phyloP scores from a whole-genome alignment of 768 basidiomycete species.

The Epithele typhae region DNA sequence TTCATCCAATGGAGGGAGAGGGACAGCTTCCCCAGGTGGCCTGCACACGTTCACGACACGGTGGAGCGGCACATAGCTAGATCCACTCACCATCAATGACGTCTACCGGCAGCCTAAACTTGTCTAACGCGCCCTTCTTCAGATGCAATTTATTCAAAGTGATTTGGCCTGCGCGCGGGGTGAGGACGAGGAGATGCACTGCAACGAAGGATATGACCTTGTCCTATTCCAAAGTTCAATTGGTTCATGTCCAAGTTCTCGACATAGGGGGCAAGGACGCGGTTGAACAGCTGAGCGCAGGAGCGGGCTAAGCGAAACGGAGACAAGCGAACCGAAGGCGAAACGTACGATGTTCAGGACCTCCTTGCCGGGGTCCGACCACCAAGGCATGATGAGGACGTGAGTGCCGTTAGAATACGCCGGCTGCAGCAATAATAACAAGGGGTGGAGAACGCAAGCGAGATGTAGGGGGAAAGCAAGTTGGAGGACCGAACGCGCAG shows the following conservation, averaged over 20 bases:
- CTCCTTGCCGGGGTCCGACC: slow-evolving; percentile 84
- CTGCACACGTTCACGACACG: slow-evolving; percentile 31
- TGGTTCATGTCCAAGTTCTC: slow-evolving; percentile 94
- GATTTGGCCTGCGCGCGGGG: slow-evolving; percentile 57
- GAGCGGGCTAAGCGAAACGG: not conserved
- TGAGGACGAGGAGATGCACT: not conserved
- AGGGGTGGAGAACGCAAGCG: not conserved
- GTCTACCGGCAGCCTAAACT: slow-evolving; percentile 93
- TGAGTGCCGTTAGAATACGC: not conserved
- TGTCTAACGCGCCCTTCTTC: slow-evolving; percentile 91
- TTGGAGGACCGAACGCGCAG: too few species aligned
- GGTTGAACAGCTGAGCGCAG: slow-evolving; percentile 66
- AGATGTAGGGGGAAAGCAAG: not conserved
- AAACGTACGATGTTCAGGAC: slow-evolving; percentile 68
- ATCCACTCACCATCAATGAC: slow-evolving; percentile 73
- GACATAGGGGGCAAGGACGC: slow-evolving; percentile 91
- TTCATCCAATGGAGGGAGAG: slow-evolving; percentile 88
- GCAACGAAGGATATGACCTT: slow-evolving; percentile 44
- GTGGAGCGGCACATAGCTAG: not conserved
- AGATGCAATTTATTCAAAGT: slow-evolving; percentile 78
- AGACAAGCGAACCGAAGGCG: too few species aligned
- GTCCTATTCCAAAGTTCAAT: slow-evolving; percentile 89
- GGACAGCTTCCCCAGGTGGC: slow-evolving; percentile 82
- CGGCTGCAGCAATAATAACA: not conserved
- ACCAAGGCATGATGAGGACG: slow-evolving; percentile 60